Conservation (phyloP, 495 filamentous ascomycete genomes). For the Elasticomyces elasticus region DNA sequence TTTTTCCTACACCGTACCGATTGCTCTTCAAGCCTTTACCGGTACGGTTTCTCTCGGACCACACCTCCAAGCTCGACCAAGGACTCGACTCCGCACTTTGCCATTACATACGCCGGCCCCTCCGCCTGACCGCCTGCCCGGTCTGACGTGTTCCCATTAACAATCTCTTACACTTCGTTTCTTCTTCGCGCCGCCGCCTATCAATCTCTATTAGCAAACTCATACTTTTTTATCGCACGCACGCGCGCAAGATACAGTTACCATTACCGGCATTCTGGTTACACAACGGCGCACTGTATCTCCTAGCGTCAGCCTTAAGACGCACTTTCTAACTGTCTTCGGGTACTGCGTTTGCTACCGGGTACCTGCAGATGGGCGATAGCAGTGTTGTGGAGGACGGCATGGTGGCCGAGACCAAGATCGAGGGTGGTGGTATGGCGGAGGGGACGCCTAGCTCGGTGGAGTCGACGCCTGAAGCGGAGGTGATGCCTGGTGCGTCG, state of each 20-base stretch:
- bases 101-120: too few species aligned
- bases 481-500: slow-evolving; percentile 38
- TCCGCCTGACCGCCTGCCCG: neutral
- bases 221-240: neutral
- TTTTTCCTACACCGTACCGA: neutral
- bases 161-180: slow-evolving; percentile 29
- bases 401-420: slow-evolving; percentile 31
- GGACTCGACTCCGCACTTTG: slow-evolving; percentile 4
- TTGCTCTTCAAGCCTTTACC: neutral
- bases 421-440: slow-evolving; percentile 20
- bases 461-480: slow-evolving; percentile 43
- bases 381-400: slow-evolving; percentile 12
- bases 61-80: neutral
- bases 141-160: slow-evolving; percentile 30
- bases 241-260: slow-evolving; percentile 5
- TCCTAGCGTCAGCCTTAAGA: slow-evolving; percentile 4
- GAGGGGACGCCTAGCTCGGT: slow-evolving; percentile 33
- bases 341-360: slow-evolving; percentile 18
- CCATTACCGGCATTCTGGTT: neutral
- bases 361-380: slow-evolving; percentile 31
- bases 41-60: neutral
- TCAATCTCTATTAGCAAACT: slow-evolving; percentile 19
- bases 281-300: neutral
- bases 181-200: slow-evolving; percentile 21
- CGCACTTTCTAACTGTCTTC: slow-evolving; percentile 17